Conservation (phyloP, 2,329 filamentous ascomycete species). For the Xylariales sp. region DNA sequence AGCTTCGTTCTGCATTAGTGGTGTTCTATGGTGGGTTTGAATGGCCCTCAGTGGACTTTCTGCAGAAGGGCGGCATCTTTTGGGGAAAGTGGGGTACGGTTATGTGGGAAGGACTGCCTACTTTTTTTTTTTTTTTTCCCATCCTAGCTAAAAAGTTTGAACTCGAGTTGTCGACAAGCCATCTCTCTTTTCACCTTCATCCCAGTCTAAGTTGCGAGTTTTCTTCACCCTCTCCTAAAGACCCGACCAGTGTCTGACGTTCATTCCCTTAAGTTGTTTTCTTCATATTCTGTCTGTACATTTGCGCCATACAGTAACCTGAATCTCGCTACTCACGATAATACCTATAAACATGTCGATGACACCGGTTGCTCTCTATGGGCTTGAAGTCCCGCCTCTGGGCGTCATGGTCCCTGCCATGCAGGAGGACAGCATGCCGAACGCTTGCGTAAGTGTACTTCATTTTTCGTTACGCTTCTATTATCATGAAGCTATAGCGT, state of each 20-base stretch:
- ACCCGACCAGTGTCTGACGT: constrained; percentile 2
- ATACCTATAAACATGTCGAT: constrained; percentile 61
- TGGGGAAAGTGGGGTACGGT: constrained; percentile 45
- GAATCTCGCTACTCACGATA: constrained; percentile 26
- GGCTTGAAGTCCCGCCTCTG: constrained; percentile 88
- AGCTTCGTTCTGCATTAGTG: constrained; percentile 2
- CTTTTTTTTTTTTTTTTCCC: constrained; percentile 39
- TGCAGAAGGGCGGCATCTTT: constrained; percentile 41
- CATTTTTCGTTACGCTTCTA: neutral
- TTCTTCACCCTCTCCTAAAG: neutral
- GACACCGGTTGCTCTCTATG: constrained; percentile 83
- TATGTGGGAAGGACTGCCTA: constrained; percentile 38
- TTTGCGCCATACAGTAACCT: constrained; percentile 14
- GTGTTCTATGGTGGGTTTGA: constrained; percentile 1
- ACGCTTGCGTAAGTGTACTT: constrained; percentile 74
- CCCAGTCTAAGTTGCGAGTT: constrained; percentile 12
- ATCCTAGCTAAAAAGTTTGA: constrained; percentile 36
- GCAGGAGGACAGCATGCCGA: constrained; percentile 72
- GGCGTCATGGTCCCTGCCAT: constrained; percentile 84
- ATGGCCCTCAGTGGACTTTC: constrained; percentile 22
- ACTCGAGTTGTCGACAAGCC: constrained; percentile 14
- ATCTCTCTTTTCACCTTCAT: constrained; percentile 27
- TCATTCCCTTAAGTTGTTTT: neutral
- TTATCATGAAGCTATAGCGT: neutral
- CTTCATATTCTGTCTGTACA: constrained; percentile 24